These are phyloP conservation scores for Cryphonectria nitschkei DNA, from an alignment of 2,329 filamentous ascomycete species.

Conservation along the genomic window DNA sequence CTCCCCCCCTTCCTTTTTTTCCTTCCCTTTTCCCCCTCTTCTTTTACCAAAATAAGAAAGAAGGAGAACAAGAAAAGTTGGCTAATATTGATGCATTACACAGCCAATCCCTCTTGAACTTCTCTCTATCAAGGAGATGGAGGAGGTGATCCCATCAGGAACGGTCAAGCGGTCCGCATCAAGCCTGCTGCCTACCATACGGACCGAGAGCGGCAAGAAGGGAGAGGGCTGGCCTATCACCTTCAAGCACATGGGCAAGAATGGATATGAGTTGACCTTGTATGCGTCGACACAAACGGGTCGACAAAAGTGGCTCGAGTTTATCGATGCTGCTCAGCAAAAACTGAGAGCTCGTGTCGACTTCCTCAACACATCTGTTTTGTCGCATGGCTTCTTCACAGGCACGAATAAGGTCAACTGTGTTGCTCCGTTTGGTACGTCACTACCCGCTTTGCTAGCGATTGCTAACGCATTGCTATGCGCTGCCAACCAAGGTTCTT, in stretches of 20 bases:
- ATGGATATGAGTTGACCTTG: slow-evolving; percentile 89
- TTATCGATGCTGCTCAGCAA: slow-evolving; percentile 88
- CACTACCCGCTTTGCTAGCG: background rate
- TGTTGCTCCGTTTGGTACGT: slow-evolving; percentile 84
- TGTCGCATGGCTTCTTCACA: slow-evolving; percentile 64
- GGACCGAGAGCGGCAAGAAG: slow-evolving; percentile 60
- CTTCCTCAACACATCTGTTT: slow-evolving; percentile 78
- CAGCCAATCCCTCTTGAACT: slow-evolving; percentile 92
- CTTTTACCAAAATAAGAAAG: too few relatives aligned
- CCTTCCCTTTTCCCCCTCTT: too few relatives aligned
- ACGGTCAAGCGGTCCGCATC: slow-evolving; percentile 86
- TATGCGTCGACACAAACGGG: slow-evolving; percentile 85
- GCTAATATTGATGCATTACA: slow-evolving; percentile 29
- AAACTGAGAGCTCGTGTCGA: slow-evolving; percentile 84
- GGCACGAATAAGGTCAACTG: slow-evolving; percentile 86
- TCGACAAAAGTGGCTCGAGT: slow-evolving; percentile 95
- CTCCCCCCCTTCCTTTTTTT: too few relatives aligned
- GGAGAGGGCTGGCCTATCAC: slow-evolving; percentile 89
- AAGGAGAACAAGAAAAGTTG: background rate
- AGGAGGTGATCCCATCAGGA: slow-evolving; percentile 85
- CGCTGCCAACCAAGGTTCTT: background rate
- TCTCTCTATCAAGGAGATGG: slow-evolving; percentile 94
- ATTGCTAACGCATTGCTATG: background rate
- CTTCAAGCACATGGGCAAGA: slow-evolving; percentile 93
- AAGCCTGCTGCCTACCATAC: slow-evolving; percentile 69